Conservation (phyloP, 1,284 basidiomycete species). For the Tranzscheliella williamsii region DNA sequence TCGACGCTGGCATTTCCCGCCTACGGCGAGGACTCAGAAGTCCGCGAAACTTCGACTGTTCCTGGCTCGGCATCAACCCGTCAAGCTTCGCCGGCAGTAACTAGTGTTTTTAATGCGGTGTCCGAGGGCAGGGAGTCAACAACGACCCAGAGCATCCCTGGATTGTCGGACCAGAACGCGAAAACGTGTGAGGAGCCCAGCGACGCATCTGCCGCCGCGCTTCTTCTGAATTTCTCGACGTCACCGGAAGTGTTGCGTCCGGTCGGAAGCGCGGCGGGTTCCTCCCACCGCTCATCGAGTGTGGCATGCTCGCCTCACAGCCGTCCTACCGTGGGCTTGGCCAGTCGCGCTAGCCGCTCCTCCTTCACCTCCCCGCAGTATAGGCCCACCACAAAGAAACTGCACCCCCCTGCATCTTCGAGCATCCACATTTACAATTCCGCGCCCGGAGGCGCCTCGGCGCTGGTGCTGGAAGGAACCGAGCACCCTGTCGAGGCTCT, state of each 20-base stretch:
- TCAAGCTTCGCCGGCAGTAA: neutral
- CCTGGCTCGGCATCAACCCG: neutral
- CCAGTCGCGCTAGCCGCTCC: slow-evolving; percentile 1
- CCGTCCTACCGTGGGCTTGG: slow-evolving; percentile 1
- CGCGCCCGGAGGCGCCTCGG: neutral
- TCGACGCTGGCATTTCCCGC: slow-evolving; percentile 5
- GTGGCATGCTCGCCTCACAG: slow-evolving; percentile 3
- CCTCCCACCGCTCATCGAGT: neutral
- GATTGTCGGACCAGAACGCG: slow-evolving; percentile 12
- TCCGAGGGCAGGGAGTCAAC: neutral
- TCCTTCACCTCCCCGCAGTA: slow-evolving; percentile 13
- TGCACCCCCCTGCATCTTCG: neutral
- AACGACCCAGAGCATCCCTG: slow-evolving; percentile 2
- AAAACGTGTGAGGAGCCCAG: slow-evolving; percentile 1
- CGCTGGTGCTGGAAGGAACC: neutral
- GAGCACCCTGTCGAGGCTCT: neutral
- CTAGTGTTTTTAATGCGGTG: no score
- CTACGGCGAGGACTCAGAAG: slow-evolving; percentile 23
- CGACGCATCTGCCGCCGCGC: slow-evolving; percentile 22
- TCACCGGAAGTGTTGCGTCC: slow-evolving; percentile 42
- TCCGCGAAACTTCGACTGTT: slow-evolving; percentile 5
- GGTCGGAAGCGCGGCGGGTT: neutral
- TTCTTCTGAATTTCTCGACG: slow-evolving; percentile 41
- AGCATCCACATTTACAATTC: neutral
- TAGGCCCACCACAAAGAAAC: neutral